Evolutionary conservation across 2,329 filamentous ascomycete genomes (phyloP).

Genomic region (Ascocoryne sarcoides): DNA sequence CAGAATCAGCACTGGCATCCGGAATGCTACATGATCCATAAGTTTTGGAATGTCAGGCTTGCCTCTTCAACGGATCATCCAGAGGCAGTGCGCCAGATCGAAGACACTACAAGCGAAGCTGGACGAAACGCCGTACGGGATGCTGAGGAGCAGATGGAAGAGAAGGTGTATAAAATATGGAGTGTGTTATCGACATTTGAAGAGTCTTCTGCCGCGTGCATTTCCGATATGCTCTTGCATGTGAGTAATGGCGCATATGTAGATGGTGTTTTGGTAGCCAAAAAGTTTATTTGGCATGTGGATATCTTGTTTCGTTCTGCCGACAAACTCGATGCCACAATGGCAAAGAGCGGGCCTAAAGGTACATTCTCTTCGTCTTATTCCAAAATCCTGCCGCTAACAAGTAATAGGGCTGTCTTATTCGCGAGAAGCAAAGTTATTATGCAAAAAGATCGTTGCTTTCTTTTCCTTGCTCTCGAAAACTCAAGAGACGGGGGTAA

Average conservation of each 20-base stretch:
- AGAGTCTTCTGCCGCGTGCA: slow-evolving; percentile 94
- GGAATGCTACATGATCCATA: slow-evolving; percentile 99
- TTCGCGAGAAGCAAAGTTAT: slow-evolving; percentile 87
- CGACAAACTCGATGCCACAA: slow-evolving; percentile 70
- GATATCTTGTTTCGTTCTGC: slow-evolving; percentile 86
- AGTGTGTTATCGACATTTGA: slow-evolving; percentile 95
- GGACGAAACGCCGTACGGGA: slow-evolving; percentile 69
- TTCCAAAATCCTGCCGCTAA: slow-evolving; percentile 9
- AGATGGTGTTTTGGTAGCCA: slow-evolving; percentile 88
- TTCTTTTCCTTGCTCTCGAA: slow-evolving; percentile 95
- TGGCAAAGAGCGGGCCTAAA: slow-evolving; percentile 63
- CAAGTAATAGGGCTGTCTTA: slow-evolving; percentile 65
- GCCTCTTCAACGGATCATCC: slow-evolving; percentile 35
- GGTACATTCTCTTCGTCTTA: slow-evolving; percentile 39
- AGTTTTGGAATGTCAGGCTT: slow-evolving; percentile 97
- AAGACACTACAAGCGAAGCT: slow-evolving; percentile 52
- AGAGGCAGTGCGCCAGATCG: slow-evolving; percentile 32
- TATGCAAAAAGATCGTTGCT: slow-evolving; percentile 99
- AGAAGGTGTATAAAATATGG: slow-evolving; percentile 97
- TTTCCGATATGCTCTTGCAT: slow-evolving; percentile 97
- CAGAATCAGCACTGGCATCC: slow-evolving; percentile 99
- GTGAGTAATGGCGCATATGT: slow-evolving; percentile 97
- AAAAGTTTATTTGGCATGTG: slow-evolving; percentile 93
- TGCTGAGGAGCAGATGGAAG: slow-evolving; percentile 90
- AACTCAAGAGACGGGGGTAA: slow-evolving; percentile 81